Conservation (phyloP, 345 rosid genomes). For the Salix caprea region DNA sequence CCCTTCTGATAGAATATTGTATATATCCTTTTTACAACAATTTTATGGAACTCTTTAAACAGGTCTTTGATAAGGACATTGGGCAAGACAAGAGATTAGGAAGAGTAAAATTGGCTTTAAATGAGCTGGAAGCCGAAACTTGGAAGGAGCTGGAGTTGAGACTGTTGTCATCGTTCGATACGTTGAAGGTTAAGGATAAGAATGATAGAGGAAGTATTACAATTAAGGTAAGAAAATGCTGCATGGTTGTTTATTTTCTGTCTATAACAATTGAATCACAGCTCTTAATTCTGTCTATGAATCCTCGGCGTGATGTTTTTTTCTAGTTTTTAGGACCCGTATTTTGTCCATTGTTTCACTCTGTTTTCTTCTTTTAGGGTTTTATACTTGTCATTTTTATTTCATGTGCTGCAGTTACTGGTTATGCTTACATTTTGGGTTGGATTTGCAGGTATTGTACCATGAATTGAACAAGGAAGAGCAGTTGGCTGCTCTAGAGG, state of each 20-base stretch:
- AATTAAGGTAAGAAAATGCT: slow-evolving; percentile 51
- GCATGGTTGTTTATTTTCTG: not conserved
- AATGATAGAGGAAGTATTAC: slow-evolving; percentile 87
- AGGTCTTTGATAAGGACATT: slow-evolving; percentile 90
- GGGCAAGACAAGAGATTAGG: slow-evolving; percentile 95
- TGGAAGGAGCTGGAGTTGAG: slow-evolving; percentile 56
- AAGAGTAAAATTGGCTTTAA: slow-evolving; percentile 61
- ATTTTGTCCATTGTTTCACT: not conserved
- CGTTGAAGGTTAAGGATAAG: slow-evolving; percentile 87
- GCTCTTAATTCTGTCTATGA: too few species aligned
- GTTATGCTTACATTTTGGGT: not conserved
- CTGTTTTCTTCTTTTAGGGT: not conserved
- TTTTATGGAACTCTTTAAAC: slow-evolving; percentile 19
- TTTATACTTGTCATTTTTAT: not conserved
- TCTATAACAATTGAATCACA: too few species aligned
- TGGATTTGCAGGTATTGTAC: slow-evolving; percentile 48
- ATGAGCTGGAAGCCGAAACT: slow-evolving; percentile 50
- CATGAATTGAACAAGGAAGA: slow-evolving; percentile 76
- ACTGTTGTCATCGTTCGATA: slow-evolving; percentile 83
- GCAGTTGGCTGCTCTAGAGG: slow-evolving; percentile 75
- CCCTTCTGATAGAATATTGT: not conserved
- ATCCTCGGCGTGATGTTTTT: not conserved
- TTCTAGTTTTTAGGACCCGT: not conserved
- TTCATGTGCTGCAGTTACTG: not conserved
- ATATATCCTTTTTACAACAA: not conserved